Evolutionary conservation across 2,329 filamentous ascomycete genomes (phyloP).

Genomic region (Phaeosphaeriaceae sp.): DNA sequence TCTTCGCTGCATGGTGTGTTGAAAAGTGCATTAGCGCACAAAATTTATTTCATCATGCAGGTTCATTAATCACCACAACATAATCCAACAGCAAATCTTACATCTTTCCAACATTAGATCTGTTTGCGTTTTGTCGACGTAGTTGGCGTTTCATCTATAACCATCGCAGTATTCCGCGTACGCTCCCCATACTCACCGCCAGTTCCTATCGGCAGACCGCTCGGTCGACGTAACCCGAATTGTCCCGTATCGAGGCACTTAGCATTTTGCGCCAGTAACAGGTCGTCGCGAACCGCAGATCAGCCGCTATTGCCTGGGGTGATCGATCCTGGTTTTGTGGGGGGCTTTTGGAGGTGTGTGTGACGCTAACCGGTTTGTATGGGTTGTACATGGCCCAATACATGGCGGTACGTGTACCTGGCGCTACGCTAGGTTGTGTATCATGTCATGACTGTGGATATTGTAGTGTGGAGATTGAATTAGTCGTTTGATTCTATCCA

Average conservation of each 20-base stretch:
- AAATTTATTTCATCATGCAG: too few relatives aligned
- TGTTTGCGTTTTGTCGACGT: too few relatives aligned
- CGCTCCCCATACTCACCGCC: constrained; percentile 6
- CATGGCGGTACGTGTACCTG: background rate
- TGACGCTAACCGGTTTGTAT: background rate
- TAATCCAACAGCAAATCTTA: too few relatives aligned
- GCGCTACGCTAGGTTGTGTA: background rate
- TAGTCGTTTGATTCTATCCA: too few relatives aligned
- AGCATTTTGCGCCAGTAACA: background rate
- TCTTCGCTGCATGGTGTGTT: too few relatives aligned
- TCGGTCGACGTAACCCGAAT: background rate
- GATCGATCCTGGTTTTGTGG: background rate
- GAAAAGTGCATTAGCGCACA: too few relatives aligned
- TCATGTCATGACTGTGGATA: too few relatives aligned
- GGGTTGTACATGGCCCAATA: background rate
- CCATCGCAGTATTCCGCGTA: background rate
- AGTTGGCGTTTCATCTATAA: too few relatives aligned
- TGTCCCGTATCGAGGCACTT: background rate
- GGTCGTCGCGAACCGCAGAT: background rate
- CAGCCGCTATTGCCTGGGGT: constrained; percentile 1
- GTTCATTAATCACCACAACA: too few relatives aligned
- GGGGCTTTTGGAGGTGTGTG: background rate
- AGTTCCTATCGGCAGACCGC: background rate
- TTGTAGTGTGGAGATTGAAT: too few relatives aligned
- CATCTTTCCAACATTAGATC: too few relatives aligned